Evolutionary conservation across 192 early-diverging fungal species (phyloP), one percentile per base, ranked within the genome.

Genomic region (Coemansia sp.): DNA sequence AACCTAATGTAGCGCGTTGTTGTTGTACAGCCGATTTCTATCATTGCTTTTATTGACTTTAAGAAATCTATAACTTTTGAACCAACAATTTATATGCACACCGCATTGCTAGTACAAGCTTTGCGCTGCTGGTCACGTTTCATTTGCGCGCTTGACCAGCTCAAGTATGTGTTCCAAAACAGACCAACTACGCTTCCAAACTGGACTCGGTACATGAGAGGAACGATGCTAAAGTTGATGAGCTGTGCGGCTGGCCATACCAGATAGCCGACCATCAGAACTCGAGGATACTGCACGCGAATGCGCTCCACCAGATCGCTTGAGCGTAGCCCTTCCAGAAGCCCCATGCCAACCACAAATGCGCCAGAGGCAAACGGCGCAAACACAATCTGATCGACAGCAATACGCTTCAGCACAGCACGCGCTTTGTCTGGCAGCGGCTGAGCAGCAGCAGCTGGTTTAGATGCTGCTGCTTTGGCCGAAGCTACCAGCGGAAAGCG

Each of bases 191-290:
- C 64, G 65, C 87, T 87, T 14, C 85, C 85, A 71, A 91, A 88
- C 4, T 85, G 90, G 22, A 91, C 67, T 12, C 89, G 78, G 62
- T 85, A 87, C 12, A 69, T 66, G 17, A 91, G 74, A 3, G 90
- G 90, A 49, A 89, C 78, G 45, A 89, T 78, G 59, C 83, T 84
- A 61, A 91, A 90, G 64, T 91, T 91, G 12, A 91, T 61, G 12
- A 86, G 59, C 61, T 91, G 90, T 5, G 87, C 90, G 6, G 85
- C 65, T 25, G 90, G 90, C 90, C 90, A 91, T 11, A 90, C 49
- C 21, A 52, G 47, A 50, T 72, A 72, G 31, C 75, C 71, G 17
- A 56, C 71, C 16, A 77, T 49, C 23, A 72, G 59, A 8, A 72
- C 25, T 14, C 25, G 27, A 0, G 45, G 57, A 27, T 65, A 72